phyloP scores from a whole-genome alignment of 2,329 filamentous ascomycete species.

The Ophiostoma quercus region DNA sequence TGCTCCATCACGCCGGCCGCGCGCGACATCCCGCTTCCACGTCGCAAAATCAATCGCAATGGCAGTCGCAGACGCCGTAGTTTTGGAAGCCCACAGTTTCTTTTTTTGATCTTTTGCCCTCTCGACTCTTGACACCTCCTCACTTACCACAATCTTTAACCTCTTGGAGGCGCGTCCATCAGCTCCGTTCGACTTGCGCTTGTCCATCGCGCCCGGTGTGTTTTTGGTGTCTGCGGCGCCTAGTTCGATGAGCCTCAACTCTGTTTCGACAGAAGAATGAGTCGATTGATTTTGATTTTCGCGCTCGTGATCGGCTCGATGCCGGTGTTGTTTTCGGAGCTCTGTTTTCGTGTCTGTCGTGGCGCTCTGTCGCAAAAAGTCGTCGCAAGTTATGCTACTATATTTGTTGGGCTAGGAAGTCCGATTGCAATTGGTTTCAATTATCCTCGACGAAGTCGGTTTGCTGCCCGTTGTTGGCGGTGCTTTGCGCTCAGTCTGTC shows the following conservation, averaged over 20 bases:
- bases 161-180: slow-evolving; percentile 52
- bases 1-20: slow-evolving; percentile 5
- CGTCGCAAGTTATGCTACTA: background rate
- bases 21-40: background rate
- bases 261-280: background rate
- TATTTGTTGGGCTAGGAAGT: background rate
- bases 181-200: slow-evolving; percentile 31
- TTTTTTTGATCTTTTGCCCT: background rate
- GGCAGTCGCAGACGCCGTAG: background rate
- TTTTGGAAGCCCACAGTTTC: background rate
- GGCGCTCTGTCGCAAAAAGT: background rate
- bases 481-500: background rate
- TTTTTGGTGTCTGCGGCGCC: background rate
- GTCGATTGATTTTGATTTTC: background rate
- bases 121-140: background rate
- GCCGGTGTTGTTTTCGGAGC: background rate
- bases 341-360: background rate
- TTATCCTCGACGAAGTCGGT: background rate
- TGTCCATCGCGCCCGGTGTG: slow-evolving; percentile 25
- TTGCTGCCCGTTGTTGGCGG: background rate
- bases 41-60: slow-evolving; percentile 3
- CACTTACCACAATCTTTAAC: slow-evolving; percentile 45
- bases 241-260: background rate
- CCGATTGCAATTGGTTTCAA: background rate
- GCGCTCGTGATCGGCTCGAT: background rate